phyloP scores from a whole-genome alignment of 257 asterid species.

The Lantana camara region DNA sequence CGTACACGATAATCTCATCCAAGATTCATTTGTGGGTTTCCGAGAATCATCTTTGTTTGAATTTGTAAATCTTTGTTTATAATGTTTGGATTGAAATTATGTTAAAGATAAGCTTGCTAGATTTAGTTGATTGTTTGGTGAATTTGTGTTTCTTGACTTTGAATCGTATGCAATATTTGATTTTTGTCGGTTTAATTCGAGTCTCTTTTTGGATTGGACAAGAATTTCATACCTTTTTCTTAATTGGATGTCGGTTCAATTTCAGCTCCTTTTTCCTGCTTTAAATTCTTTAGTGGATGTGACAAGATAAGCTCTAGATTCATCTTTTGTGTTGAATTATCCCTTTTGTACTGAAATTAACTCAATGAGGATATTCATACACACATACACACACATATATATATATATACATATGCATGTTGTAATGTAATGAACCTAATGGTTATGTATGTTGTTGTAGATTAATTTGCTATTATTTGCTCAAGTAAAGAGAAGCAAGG shows the following conservation, averaged over 20 bases:
- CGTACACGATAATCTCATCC: constrained; percentile 13
- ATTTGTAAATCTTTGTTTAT: constrained; percentile 15
- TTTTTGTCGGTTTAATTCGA: not conserved
- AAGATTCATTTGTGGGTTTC: constrained; percentile 19
- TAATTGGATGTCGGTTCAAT: not conserved
- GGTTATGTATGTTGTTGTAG: constrained; percentile 34
- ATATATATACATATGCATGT: no score
- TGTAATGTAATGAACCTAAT: no score
- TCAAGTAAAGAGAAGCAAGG: constrained; percentile 24
- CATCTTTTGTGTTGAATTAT: not conserved
- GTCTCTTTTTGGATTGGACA: constrained; percentile 4
- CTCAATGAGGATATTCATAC: no score
- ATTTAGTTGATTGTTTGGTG: constrained; percentile 22
- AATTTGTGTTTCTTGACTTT: constrained; percentile 11
- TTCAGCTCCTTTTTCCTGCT: not conserved
- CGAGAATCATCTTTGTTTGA: constrained; percentile 23
- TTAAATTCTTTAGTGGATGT: constrained; percentile 11
- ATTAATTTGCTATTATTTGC: constrained; percentile 23
- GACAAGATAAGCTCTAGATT: constrained; percentile 5
- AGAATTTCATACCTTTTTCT: no score
- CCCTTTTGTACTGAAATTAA: no score
- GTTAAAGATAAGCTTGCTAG: constrained; percentile 23
- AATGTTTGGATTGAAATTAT: constrained; percentile 15
- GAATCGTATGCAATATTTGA: constrained; percentile 6
- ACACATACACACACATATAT: no score